Evolutionary conservation across 768 basidiomycete genomes (phyloP).

Genomic region (Neoboletus magnificus): DNA sequence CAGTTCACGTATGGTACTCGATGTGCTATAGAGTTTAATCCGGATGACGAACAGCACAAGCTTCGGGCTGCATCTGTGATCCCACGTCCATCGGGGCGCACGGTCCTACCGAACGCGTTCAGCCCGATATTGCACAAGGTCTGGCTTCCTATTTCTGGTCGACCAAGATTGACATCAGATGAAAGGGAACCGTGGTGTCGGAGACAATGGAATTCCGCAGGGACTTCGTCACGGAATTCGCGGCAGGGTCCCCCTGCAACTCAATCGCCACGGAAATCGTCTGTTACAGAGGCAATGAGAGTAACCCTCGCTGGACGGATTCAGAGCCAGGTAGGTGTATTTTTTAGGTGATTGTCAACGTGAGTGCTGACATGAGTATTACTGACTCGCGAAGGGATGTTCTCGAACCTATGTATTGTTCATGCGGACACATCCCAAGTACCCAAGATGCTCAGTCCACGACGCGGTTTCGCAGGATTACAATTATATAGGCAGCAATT

Average conservation of each 20-base stretch:
- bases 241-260: constrained; percentile 25
- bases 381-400: constrained; percentile 20
- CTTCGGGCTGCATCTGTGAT: constrained; percentile 24
- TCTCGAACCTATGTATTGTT: constrained; percentile 21
- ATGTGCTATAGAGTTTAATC: constrained; percentile 29
- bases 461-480: constrained; percentile 25
- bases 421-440: constrained; percentile 27
- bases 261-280: constrained; percentile 29
- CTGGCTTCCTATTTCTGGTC: background rate
- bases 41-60: constrained; percentile 27
- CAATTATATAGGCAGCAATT: constrained; percentile 34
- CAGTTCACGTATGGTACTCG: constrained; percentile 39
- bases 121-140: constrained; percentile 31
- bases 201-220: constrained; percentile 31
- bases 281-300: constrained; percentile 25
- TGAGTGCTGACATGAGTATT: background rate
- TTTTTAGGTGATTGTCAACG: background rate
- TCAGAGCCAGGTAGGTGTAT: constrained; percentile 25
- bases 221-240: constrained; percentile 30
- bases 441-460: constrained; percentile 27
- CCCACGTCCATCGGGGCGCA: constrained; percentile 33
- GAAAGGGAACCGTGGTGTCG: constrained; percentile 27
- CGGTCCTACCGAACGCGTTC: constrained; percentile 31
- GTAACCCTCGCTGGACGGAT: constrained; percentile 29
- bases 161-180: background rate